Percentiles rank a stretch among this genome's conserved stretches.
These are phyloP conservation scores for Neonectria neomacrospora DNA, from an alignment of 2,329 filamentous ascomycete genomes.

Conservation along the genomic window DNA sequence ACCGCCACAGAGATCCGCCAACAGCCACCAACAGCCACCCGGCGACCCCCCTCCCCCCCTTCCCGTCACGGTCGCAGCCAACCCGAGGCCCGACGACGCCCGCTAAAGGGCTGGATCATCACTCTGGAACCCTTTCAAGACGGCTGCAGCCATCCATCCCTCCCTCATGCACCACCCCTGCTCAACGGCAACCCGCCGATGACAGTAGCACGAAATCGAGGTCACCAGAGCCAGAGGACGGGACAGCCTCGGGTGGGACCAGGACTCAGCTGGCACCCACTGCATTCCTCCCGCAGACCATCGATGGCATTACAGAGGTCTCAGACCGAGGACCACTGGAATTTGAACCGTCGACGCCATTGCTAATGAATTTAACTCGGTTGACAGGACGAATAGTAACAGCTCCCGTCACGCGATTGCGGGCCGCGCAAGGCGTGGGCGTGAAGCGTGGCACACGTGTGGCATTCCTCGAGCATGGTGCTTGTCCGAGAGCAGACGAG, in stretches of 20 bases:
- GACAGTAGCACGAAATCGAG: neutral
- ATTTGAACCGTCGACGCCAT: neutral
- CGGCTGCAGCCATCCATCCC: neutral
- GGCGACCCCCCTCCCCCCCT: too few relatives aligned
- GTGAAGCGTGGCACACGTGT: neutral
- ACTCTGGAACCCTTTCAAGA: neutral
- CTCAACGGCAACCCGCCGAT: neutral
- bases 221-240: neutral
- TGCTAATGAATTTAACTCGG: too few relatives aligned
- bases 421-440: conserved; percentile 1
- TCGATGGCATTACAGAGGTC: neutral
- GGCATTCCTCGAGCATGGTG: conserved; percentile 6
- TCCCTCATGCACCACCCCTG: neutral
- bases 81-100: neutral
- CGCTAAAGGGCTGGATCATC: neutral
- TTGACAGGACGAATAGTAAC: neutral
- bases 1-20: conserved; percentile 4
- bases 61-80: too few relatives aligned
- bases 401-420: neutral
- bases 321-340: neutral
- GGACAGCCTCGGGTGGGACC: neutral
- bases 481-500: neutral
- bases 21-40: conserved; percentile 4
- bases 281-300: neutral
- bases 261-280: neutral